Evolutionary conservation across 2,329 filamentous ascomycete species (phyloP), one percentile per base, ranked within the genome.

Genomic region (Xylaria sp.): DNA sequence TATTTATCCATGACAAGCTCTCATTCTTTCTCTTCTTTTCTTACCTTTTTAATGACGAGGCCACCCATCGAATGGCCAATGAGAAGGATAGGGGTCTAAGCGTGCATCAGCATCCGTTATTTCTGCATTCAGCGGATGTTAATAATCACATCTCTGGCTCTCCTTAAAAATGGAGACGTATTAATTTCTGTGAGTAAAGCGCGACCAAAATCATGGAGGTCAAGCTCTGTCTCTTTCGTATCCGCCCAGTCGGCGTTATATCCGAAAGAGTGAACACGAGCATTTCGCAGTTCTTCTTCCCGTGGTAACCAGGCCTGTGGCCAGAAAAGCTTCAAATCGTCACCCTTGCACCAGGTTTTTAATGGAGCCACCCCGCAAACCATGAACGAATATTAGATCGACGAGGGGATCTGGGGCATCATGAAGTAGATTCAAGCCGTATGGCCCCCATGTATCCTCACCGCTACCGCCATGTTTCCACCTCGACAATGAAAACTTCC

Each of bases 21-120:
- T n/a, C 42, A 47, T 47, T n/a, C 12, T 3, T 5, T 21, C 16
- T 2, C 42, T 47, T 13, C 47, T 25, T 25, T 50, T 25, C 42
- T 10, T 47, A 53, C 63, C 48, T 66, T 61, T 21, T 66, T 66
- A 13, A 66, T 61, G 9, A 66, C 63, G 5, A 66, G 23, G 3
- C 63, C 63, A 1, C 63, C 63, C 63, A 66, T 66, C 3, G 63
- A 61, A 27, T 66, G 57, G 10, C 63, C 63, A 25, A 61, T 48
- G 12, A 66, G 32, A 16, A 64, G 25, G 27, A 66, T 66, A 10
- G 57, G 57, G 16, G 48, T 42, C 54, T 65, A 42, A 29, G 9
- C n/a, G 3, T 3, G 10, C 6, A 25, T 50, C 47, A 50, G 47
- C 2, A 50, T 50, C 23, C 3, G 8, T 50, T 9, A 21, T 50